Evolutionary conservation across 2,329 filamentous ascomycete species (phyloP).

Genomic region (Phialophora expanda): DNA sequence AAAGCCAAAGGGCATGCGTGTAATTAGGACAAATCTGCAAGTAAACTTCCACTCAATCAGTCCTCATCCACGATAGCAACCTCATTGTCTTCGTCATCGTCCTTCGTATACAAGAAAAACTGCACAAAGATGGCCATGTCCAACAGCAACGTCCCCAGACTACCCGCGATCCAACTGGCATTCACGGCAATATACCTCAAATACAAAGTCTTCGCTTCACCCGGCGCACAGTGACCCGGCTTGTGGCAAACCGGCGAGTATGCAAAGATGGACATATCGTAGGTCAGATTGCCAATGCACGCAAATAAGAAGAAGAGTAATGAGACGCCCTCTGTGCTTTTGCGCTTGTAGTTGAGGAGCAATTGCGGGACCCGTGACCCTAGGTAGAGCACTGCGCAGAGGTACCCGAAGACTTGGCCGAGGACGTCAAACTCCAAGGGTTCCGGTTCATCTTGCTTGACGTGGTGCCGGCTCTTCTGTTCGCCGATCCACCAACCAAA

Average conservation of each 20-base stretch:
- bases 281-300: conserved; percentile 92
- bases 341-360: conserved; percentile 87
- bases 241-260: conserved; percentile 74
- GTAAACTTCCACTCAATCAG: neutral
- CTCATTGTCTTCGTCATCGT: conserved; percentile 35
- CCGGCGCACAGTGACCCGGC: conserved; percentile 61
- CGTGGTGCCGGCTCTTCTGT: conserved; percentile 51
- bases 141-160: conserved; percentile 81
- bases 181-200: conserved; percentile 86
- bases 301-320: conserved; percentile 97
- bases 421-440: conserved; percentile 71
- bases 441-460: conserved; percentile 48
- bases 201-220: conserved; percentile 72
- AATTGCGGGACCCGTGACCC: conserved; percentile 89
- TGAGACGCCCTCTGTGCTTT: conserved; percentile 90
- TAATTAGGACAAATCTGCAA: neutral
- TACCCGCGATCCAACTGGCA: conserved; percentile 86
- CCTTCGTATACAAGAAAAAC: conserved; percentile 79
- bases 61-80: conserved; percentile 25
- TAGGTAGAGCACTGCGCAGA: conserved; percentile 88
- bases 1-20: neutral
- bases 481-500: conserved; percentile 77
- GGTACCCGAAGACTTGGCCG: conserved; percentile 91
- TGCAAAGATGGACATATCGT: conserved; percentile 87
- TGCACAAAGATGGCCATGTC: conserved; percentile 88